phyloP scores from a whole-genome alignment of 2,329 filamentous ascomycete genomes.

The Cadophora sp. region DNA sequence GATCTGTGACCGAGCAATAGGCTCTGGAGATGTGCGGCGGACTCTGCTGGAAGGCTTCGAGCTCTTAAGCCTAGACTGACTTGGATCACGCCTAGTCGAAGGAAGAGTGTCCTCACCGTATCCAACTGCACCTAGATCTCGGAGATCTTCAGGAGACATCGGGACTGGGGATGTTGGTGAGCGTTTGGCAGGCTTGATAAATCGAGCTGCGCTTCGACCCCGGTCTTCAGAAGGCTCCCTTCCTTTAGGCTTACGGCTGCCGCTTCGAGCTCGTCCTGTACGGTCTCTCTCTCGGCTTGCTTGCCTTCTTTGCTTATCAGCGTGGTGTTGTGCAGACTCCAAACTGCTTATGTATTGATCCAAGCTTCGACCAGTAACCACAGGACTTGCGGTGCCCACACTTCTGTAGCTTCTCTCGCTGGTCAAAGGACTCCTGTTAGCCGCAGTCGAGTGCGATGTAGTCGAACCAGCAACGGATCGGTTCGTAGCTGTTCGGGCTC shows the following conservation, averaged over 20 bases:
- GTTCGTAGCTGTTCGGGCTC: constrained; percentile 57
- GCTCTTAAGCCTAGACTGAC: constrained; percentile 43
- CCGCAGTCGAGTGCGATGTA: constrained; percentile 59
- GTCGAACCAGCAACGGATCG: constrained; percentile 59
- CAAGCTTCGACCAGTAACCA: constrained; percentile 68
- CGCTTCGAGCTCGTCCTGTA: constrained; percentile 51
- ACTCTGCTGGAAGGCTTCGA: constrained; percentile 45
- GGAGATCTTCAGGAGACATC: constrained; percentile 90
- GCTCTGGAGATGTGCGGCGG: constrained; percentile 41
- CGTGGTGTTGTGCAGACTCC: constrained; percentile 74
- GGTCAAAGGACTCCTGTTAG: constrained; percentile 46
- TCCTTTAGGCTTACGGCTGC: constrained; percentile 55
- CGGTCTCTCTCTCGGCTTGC: constrained; percentile 58
- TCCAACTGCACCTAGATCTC: constrained; percentile 58
- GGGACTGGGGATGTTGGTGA: constrained; percentile 92
- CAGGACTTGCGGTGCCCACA: constrained; percentile 55
- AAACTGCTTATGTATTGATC: constrained; percentile 89
- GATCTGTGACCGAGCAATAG: constrained; percentile 22
- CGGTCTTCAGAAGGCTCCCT: constrained; percentile 74
- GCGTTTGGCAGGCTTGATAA: constrained; percentile 78
- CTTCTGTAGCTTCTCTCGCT: constrained; percentile 56
- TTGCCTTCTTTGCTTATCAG: constrained; percentile 55
- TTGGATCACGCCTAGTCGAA: constrained; percentile 39
- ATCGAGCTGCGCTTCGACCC: constrained; percentile 69
- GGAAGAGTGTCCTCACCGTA: constrained; percentile 42